phyloP scores from a whole-genome alignment of 1,284 basidiomycete genomes.

The Neolentinus lepideus region DNA sequence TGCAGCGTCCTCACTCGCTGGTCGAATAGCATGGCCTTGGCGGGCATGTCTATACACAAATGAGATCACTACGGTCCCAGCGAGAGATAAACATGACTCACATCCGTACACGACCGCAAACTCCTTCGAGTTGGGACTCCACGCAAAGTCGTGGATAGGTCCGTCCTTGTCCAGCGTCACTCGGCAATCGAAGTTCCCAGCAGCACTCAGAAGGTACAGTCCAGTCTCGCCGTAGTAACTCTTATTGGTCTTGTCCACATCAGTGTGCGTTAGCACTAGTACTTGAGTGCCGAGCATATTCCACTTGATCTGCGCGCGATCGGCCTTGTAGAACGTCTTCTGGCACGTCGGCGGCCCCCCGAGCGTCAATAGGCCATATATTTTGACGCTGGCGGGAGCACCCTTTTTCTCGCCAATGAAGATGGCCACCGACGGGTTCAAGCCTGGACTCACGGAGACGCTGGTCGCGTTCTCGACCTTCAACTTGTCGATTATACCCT shows the following conservation, averaged over 20 bases:
- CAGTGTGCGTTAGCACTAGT: constrained; percentile 88
- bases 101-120: constrained; percentile 96
- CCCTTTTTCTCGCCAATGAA: constrained; percentile 95
- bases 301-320: constrained; percentile 94
- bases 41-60: constrained; percentile 75
- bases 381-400: constrained; percentile 80
- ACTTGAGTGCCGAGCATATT: constrained; percentile 87
- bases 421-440: constrained; percentile 80
- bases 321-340: constrained; percentile 96
- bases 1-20: constrained; percentile 83
- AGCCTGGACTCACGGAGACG: constrained; percentile 74
- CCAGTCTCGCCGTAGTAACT: constrained; percentile 98
- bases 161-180: constrained; percentile 95
- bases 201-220: constrained; percentile 88
- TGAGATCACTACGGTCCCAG: not conserved
- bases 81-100: constrained; percentile 33
- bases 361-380: constrained; percentile 73
- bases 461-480: constrained; percentile 76
- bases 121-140: constrained; percentile 97
- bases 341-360: constrained; percentile 55
- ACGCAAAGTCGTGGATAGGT: constrained; percentile 93
- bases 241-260: constrained; percentile 96
- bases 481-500: constrained; percentile 77
- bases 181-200: constrained; percentile 93
- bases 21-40: constrained; percentile 89